Evolutionary conservation across 2,329 filamentous ascomycete species (phyloP), one percentile per base, ranked within the genome.

Genomic region (Pestalotiopsis sp.): DNA sequence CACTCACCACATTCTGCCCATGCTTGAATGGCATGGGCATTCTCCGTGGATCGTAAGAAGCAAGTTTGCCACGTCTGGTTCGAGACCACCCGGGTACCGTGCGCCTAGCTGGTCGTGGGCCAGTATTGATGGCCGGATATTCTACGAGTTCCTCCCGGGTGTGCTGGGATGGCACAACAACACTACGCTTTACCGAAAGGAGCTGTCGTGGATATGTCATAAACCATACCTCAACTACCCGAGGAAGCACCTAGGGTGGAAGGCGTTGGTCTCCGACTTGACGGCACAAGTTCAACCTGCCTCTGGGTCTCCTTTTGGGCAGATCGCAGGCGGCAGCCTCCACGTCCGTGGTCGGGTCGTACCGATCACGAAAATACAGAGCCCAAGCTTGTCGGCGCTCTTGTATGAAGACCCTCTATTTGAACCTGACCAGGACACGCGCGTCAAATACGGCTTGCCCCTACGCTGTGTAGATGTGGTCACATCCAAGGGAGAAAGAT

Each of bases 11-110:
- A 1, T 64, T n/a, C 1, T 64, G 20, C 3, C 13, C 0, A 64
- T 64, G 62, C 41, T 64, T 23, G 62, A 64, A 52, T 64, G 62
- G 62, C 62, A 64, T 13, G 57, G 17, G 2, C 45, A 52, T 52
- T 52, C 45, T 23, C 45, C 45, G 2, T n/a, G 13, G 45, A 52
- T 4, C 3, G 20, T n/a, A 9, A n/a, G 17, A n/a, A 45, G 17
- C 17, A 13, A n/a, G 5, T 52, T 52, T 52, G 17, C 17, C 5
- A 41, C 60, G 5, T 20, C 62, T 0, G 62, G n/a, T 5, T 31
- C 39, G 1, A 64, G 41, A 6, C 23, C 39, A 6, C 2, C 38
- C 1, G 13, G 20, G 1, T 64, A 49, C 3, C 62, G 62, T 4
- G 62, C 62, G 4, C 62, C 62, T 3, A 64, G 62, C 13, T 64